Percentiles rank a stretch among this genome's conserved stretches.
Conservation (phyloP, 176 grass and related monocot genomes). For the Dendrocalamus sinicus region DNA sequence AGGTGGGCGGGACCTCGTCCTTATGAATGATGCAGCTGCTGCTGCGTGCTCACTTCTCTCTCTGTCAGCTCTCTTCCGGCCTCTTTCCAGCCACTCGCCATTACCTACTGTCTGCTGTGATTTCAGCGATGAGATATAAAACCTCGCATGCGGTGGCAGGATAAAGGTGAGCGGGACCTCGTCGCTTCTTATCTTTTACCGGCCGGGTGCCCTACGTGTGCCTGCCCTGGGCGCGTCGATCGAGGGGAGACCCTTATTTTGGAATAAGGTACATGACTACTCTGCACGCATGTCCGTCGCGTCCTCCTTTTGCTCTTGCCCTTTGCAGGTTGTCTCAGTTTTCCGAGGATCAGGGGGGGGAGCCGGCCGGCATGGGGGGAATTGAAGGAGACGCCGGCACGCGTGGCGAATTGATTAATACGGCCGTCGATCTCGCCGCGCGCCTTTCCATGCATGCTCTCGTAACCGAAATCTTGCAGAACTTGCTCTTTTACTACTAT, state of each 20-base stretch:
- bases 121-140: constrained; percentile 1
- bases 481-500: neutral
- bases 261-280: constrained; percentile 34
- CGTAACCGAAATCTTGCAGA: neutral
- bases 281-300: neutral
- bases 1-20: neutral
- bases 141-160: neutral
- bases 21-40: constrained; percentile 46
- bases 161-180: constrained; percentile 30
- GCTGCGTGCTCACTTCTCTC: constrained; percentile 62
- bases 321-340: constrained; percentile 32
- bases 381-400: neutral
- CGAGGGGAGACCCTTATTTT: constrained; percentile 47
- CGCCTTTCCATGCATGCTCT: constrained; percentile 31
- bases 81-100: constrained; percentile 15
- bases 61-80: constrained; percentile 46
- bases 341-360: constrained; percentile 4
- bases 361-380: neutral
- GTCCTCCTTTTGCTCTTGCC: constrained; percentile 9
- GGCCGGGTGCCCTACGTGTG: neutral
- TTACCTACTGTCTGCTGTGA: neutral
- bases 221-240: neutral
- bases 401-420: constrained; percentile 49
- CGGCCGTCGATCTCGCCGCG: constrained; percentile 30
- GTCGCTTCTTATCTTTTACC: constrained; percentile 44